Evolutionary conservation across 2,329 filamentous ascomycete genomes (phyloP).

Genomic region (Talaromyces sp.): DNA sequence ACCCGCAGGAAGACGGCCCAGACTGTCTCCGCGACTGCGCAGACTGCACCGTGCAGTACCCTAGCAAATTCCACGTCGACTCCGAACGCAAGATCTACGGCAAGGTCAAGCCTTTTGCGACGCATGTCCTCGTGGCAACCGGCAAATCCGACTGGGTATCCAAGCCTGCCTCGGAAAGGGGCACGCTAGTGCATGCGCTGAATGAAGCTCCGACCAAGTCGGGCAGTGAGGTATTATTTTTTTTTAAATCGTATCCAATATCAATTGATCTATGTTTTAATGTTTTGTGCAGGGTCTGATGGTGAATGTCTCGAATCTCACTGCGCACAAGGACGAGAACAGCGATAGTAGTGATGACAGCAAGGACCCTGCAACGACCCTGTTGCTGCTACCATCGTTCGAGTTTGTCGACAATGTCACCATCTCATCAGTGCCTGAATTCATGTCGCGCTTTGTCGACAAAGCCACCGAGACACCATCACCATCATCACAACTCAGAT

Average conservation of each 20-base stretch:
- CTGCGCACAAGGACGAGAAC: slow-evolving; percentile 14
- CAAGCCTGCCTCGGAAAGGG: slow-evolving; percentile 32
- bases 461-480: not conserved
- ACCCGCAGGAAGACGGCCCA: slow-evolving; percentile 27
- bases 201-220: slow-evolving; percentile 48
- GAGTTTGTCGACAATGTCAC: slow-evolving; percentile 73
- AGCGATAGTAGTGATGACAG: slow-evolving; percentile 5
- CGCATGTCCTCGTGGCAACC: slow-evolving; percentile 35
- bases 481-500: slow-evolving; percentile 26
- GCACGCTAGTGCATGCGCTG: slow-evolving; percentile 49
- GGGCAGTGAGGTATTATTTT: slow-evolving; percentile 43
- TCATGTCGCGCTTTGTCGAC: slow-evolving; percentile 61
- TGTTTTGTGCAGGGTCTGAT: slow-evolving; percentile 24
- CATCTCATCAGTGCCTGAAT: slow-evolving; percentile 57
- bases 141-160: slow-evolving; percentile 35
- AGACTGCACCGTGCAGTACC: slow-evolving; percentile 32
- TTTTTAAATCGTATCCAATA: not conserved
- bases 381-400: slow-evolving; percentile 78
- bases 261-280: not conserved
- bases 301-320: slow-evolving; percentile 34
- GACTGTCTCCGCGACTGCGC: slow-evolving; percentile 33
- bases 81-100: slow-evolving; percentile 28
- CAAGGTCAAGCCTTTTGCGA: slow-evolving; percentile 30
- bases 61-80: slow-evolving; percentile 33
- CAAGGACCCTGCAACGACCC: slow-evolving; percentile 54